A percentile compares a stretch with the other conserved stretches of the same genome.
These are phyloP conservation scores for Quercus tomentella DNA, from an alignment of 331 rosid genomes.

Conservation along the genomic window DNA sequence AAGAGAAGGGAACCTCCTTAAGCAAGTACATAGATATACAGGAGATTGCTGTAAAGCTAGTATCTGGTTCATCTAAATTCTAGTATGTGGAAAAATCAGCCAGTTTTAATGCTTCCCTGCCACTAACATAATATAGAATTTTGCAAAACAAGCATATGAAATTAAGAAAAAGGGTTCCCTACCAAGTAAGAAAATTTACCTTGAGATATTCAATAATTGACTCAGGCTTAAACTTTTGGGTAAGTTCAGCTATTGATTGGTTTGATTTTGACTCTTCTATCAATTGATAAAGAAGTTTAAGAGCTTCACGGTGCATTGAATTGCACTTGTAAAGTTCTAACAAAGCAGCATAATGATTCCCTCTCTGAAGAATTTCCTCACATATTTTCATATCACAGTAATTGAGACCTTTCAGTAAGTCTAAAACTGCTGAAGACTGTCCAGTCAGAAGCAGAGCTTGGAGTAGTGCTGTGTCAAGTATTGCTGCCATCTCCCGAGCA, in stretches of 20 bases:
- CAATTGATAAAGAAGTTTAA: slow-evolving; percentile 73
- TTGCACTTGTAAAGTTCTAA: slow-evolving; percentile 90
- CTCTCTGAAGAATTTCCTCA: slow-evolving; percentile 74
- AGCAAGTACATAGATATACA: neutral
- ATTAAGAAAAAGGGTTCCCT: neutral
- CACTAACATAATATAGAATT: slow-evolving; percentile 2
- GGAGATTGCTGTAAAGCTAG: neutral
- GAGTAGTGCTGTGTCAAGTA: slow-evolving; percentile 86
- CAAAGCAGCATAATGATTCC: slow-evolving; percentile 57
- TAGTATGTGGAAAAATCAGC: slow-evolving; percentile 13
- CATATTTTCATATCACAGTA: slow-evolving; percentile 88
- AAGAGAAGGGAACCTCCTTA: neutral
- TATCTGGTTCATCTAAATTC: slow-evolving; percentile 3
- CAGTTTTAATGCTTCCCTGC: slow-evolving; percentile 8
- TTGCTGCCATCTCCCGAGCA: slow-evolving; percentile 94
- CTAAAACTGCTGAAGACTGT: slow-evolving; percentile 67
- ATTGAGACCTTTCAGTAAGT: slow-evolving; percentile 73
- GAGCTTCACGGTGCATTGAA: slow-evolving; percentile 91
- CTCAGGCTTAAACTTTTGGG: slow-evolving; percentile 74
- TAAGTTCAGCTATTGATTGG: slow-evolving; percentile 45
- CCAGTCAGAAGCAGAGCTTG: slow-evolving; percentile 95
- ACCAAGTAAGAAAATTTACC: slow-evolving; percentile 43
- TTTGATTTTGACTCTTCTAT: slow-evolving; percentile 70
- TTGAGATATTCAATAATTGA: slow-evolving; percentile 94
- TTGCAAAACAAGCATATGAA: neutral